Evolutionary conservation across 1,284 basidiomycete genomes (phyloP), one percentile per base, ranked within the genome.

Genomic region (Cutaneotrichosporon sp.): DNA sequence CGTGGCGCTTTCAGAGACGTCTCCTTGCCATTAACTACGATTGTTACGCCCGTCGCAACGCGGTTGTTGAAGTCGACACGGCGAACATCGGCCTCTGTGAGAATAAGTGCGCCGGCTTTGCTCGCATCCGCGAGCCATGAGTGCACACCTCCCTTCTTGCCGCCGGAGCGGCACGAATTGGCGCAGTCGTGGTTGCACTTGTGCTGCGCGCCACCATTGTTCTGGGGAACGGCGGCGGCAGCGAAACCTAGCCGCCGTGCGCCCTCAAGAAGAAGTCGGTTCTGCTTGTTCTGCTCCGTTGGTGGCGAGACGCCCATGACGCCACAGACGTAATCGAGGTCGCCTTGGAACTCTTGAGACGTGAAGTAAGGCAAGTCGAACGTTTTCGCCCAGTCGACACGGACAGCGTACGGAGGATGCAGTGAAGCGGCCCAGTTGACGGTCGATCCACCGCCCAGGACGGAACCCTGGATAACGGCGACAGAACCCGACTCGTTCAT

Each of bases 401-500:
- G 47, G 3, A 55, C 54, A 3, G 41, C 29, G 5, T 46, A 44
- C 3, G 52, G 46, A 7, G 53, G 39, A 47, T 64, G 57, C 7
- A 75, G 60, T 53, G 67, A 73, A 3, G 75, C 77, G 0, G 74
- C 75, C 78, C 78, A 79, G 61, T 79, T 79, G 64, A 79, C 70
- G 19, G 72, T 67, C 1, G 72, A 74, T 12, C 78, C 78, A 5
- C 78, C 78, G 6, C 78, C 78, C 24, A 77, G 77, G 16, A 70
- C 72, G 14, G 66, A 65, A 0, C 72, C 77, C 4, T 74, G 72
- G 4, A 79, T 61, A 20, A 78, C 50, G 42, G 66, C 73, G 51
- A 77, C 60, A 22, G 66, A 64, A 4, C 74, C 70, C 39, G 73
- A 66, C 41, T 77, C 74, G 20, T 66, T 70, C 11, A 70, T 68